A percentile compares a stretch with the other conserved stretches of the same genome.
These are phyloP conservation scores for Klebsormidium nitens DNA, from an alignment of 139 green algal species.

Conservation along the genomic window DNA sequence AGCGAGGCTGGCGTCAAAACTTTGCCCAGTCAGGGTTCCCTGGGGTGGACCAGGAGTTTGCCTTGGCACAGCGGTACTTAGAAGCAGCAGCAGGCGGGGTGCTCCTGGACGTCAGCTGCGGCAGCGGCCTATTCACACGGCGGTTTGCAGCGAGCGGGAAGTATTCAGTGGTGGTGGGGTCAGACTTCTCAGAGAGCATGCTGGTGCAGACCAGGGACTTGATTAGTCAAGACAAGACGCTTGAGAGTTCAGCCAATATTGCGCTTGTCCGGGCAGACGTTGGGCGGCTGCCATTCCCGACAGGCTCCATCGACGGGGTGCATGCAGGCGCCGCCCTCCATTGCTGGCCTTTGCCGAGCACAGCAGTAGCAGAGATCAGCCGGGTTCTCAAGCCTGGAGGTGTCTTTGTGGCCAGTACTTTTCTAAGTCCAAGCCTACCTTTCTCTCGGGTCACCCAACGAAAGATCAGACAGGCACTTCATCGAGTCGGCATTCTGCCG, in stretches of 20 bases:
- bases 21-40: conserved; percentile 82
- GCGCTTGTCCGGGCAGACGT: conserved; percentile 78
- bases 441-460: too few relatives aligned
- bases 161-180: conserved; percentile 72
- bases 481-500: too few relatives aligned
- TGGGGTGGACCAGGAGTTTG: conserved; percentile 40
- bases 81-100: too few relatives aligned
- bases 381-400: conserved; percentile 79
- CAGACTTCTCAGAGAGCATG: conserved; percentile 82
- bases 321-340: conserved; percentile 94
- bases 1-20: conserved; percentile 87
- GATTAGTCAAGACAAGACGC: conserved; percentile 9
- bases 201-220: conserved; percentile 67
- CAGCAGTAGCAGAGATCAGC: conserved; percentile 82
- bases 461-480: too few relatives aligned
- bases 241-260: conserved; percentile 9
- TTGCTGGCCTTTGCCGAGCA: conserved; percentile 91
- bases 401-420: conserved; percentile 81
- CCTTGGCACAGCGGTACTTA: too few relatives aligned
- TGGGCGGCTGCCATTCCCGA: conserved; percentile 78
- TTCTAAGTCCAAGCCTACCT: too few relatives aligned
- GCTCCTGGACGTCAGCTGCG: conserved; percentile 86
- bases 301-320: conserved; percentile 72
- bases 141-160: conserved; percentile 62
- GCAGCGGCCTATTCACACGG: conserved; percentile 83